A percentile compares a stretch with the other conserved stretches of the same genome.
Conservation (phyloP, 805 yeast species). For the Cyberlindnera euphorbiae region DNA sequence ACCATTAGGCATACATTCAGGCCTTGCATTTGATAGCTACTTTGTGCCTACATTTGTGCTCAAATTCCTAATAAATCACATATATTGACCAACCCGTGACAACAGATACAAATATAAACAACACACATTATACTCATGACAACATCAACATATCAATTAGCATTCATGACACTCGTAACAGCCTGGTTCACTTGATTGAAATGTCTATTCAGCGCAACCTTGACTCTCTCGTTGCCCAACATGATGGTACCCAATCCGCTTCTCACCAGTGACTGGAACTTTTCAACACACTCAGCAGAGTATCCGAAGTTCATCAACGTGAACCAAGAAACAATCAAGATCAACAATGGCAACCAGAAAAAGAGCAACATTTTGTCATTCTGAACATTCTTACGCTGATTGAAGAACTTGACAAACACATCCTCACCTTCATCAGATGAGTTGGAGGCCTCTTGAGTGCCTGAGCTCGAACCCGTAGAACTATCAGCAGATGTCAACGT, state of each 20-base stretch:
- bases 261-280: constrained; percentile 37
- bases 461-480: constrained; percentile 5
- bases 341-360: constrained; percentile 84
- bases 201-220: constrained; percentile 34
- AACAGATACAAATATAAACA: no score
- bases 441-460: background rate
- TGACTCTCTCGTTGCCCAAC: constrained; percentile 49
- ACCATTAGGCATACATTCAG: no score
- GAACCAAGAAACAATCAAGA: constrained; percentile 47
- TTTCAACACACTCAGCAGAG: constrained; percentile 30
- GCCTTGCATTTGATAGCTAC: no score
- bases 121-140: no score
- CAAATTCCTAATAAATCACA: no score
- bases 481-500: constrained; percentile 5
- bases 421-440: constrained; percentile 27
- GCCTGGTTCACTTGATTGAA: constrained; percentile 39
- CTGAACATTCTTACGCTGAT: constrained; percentile 40
- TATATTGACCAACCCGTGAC: no score
- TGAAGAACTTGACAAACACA: constrained; percentile 34
- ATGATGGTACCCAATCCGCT: constrained; percentile 42
- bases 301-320: constrained; percentile 34
- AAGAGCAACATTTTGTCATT: constrained; percentile 83
- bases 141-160: constrained; percentile 12
- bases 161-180: constrained; percentile 29
- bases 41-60: no score